Percentiles rank a stretch among this genome's conserved stretches.
Evolutionary conservation across 73 alveolate genomes (phyloP).

Genomic region (Blepharisma stoltei): DNA sequence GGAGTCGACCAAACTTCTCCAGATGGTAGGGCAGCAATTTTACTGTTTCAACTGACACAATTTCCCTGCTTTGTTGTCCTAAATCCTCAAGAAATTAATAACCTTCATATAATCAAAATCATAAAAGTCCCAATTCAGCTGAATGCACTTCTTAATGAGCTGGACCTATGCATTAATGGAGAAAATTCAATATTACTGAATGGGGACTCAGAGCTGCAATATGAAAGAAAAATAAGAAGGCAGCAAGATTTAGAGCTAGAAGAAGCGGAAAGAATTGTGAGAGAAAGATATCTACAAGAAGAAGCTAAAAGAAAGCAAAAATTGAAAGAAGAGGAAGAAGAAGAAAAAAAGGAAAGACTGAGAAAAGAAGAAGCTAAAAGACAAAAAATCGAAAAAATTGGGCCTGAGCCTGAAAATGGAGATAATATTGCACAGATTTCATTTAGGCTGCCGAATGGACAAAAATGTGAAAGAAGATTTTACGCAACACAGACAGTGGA

Average conservation of each 20-base stretch:
- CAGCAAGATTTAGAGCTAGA: not conserved
- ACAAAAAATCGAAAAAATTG: not conserved
- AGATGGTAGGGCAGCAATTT: not conserved
- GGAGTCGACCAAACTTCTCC: not conserved
- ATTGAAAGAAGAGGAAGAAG: not conserved
- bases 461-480: constrained; percentile 13
- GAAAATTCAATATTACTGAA: not conserved
- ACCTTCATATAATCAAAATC: not conserved
- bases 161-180: not conserved
- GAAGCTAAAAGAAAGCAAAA: not conserved
- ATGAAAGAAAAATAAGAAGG: not conserved
- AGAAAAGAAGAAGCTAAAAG: not conserved
- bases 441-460: constrained; percentile 18
- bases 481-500: not conserved
- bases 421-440: not conserved
- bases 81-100: not conserved
- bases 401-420: not conserved
- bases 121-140: not conserved
- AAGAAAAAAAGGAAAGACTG: not conserved
- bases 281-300: not conserved
- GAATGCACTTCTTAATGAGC: not conserved
- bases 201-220: not conserved
- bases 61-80: not conserved
- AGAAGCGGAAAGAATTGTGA: not conserved
- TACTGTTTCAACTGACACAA: not conserved